These are phyloP conservation scores for Ophiostoma ulmi DNA, from an alignment of 2,329 filamentous ascomycete species.

Conservation along the genomic window DNA sequence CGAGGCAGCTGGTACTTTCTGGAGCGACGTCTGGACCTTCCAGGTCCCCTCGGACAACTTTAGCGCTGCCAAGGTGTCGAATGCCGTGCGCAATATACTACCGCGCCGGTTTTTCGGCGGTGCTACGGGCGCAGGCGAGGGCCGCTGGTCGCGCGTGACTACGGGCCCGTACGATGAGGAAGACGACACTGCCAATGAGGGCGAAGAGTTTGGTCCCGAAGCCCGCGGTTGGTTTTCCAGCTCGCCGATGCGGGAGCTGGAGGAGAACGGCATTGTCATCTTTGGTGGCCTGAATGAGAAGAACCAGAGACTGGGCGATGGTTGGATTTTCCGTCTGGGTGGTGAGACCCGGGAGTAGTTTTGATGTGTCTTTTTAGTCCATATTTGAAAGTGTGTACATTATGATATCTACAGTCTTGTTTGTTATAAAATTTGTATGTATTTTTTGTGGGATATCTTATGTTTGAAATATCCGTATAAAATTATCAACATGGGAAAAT, in stretches of 20 bases:
- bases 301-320: slow-evolving; percentile 53
- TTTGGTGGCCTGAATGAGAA: slow-evolving; percentile 55
- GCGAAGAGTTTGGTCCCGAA: slow-evolving; percentile 43
- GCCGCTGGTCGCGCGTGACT: slow-evolving; percentile 51
- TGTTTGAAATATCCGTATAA: background rate
- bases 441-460: slow-evolving; percentile 4
- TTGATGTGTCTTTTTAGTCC: no score
- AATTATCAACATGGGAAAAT: background rate
- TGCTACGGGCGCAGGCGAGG: slow-evolving; percentile 44
- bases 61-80: slow-evolving; percentile 51
- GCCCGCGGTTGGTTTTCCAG: slow-evolving; percentile 55
- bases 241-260: slow-evolving; percentile 52
- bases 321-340: slow-evolving; percentile 58
- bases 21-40: slow-evolving; percentile 60
- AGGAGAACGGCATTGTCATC: slow-evolving; percentile 54
- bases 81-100: slow-evolving; percentile 38
- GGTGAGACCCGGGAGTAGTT: slow-evolving; percentile 27
- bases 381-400: background rate
- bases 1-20: slow-evolving; percentile 49
- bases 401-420: slow-evolving; percentile 1
- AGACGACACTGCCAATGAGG: slow-evolving; percentile 38
- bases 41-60: slow-evolving; percentile 53
- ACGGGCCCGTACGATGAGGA: slow-evolving; percentile 48
- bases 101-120: slow-evolving; percentile 24
- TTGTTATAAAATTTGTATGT: slow-evolving; percentile 1